Percentiles rank a stretch among this genome's conserved stretches.
These are phyloP conservation scores for Aegle marmelos DNA, from an alignment of 345 rosid species.

Conservation along the genomic window DNA sequence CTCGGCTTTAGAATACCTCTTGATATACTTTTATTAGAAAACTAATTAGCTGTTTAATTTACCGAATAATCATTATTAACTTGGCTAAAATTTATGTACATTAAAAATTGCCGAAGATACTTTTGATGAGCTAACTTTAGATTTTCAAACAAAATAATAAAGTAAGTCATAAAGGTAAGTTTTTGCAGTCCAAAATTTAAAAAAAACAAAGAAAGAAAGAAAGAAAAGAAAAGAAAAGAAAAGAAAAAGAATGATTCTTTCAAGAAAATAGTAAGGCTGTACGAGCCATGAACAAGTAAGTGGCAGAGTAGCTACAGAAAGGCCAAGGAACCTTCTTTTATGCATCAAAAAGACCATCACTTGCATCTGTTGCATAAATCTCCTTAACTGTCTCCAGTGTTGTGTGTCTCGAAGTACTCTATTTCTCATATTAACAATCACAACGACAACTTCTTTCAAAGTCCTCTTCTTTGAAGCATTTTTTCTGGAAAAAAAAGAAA, in stretches of 20 bases:
- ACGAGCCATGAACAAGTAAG: neutral
- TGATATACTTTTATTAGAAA: neutral
- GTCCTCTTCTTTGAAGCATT: neutral
- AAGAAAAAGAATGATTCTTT: neutral
- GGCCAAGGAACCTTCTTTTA: slow-evolving; percentile 51
- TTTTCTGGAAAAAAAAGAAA: neutral
- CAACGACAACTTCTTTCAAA: neutral
- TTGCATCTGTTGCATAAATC: neutral
- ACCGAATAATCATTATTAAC: no score
- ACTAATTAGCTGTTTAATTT: no score
- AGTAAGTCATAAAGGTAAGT: neutral
- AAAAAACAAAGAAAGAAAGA: no score
- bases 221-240: neutral
- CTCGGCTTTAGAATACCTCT: neutral
- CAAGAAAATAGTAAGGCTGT: neutral
- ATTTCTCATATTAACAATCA: neutral
- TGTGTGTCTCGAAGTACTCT: neutral
- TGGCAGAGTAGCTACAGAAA: slow-evolving; percentile 29
- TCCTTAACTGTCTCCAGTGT: neutral
- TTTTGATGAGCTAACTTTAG: neutral
- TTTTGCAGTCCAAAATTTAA: neutral
- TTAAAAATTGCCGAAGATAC: no score
- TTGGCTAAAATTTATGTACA: neutral
- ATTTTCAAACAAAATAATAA: neutral
- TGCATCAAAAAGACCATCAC: slow-evolving; percentile 34